phyloP scores from a whole-genome alignment of 1,284 basidiomycete species.

The Polyporus tsugae region DNA sequence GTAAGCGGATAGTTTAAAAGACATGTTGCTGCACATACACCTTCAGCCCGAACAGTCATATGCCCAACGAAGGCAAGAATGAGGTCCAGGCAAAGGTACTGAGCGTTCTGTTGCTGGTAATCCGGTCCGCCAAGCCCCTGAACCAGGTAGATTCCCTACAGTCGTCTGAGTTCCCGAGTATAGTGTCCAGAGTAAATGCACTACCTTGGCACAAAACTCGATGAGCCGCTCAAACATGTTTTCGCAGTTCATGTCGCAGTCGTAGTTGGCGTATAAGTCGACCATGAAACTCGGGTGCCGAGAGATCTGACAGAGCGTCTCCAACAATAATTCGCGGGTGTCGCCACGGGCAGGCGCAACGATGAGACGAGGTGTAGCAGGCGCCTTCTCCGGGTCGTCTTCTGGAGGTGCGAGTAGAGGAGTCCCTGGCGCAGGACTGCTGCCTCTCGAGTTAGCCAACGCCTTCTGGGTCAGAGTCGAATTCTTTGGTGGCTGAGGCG shows the following conservation, averaged over 20 bases:
- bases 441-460: constrained; percentile 55
- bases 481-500: constrained; percentile 47
- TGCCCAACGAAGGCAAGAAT: constrained; percentile 88
- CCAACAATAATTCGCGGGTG: constrained; percentile 90
- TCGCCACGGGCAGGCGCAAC: constrained; percentile 86
- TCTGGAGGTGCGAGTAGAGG: constrained; percentile 56
- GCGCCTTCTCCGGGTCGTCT: constrained; percentile 58
- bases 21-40: constrained; percentile 54
- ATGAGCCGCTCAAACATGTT: constrained; percentile 95
- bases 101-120: constrained; percentile 77
- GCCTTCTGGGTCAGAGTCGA: constrained; percentile 31
- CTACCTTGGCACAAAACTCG: constrained; percentile 87
- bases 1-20: constrained; percentile 20
- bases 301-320: constrained; percentile 86
- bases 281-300: constrained; percentile 91
- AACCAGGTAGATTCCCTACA: constrained; percentile 79
- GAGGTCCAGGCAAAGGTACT: constrained; percentile 91
- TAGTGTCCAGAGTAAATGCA: neutral
- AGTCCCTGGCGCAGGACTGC: constrained; percentile 58
- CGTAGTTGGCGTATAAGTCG: constrained; percentile 95
- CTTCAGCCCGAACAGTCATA: constrained; percentile 84
- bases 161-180: constrained; percentile 7
- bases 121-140: constrained; percentile 70
- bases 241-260: constrained; percentile 96
- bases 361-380: constrained; percentile 62